Evolutionary conservation across 1,284 basidiomycete genomes (phyloP), one percentile per base, ranked within the genome.

Genomic region (Puccinia polysora): DNA sequence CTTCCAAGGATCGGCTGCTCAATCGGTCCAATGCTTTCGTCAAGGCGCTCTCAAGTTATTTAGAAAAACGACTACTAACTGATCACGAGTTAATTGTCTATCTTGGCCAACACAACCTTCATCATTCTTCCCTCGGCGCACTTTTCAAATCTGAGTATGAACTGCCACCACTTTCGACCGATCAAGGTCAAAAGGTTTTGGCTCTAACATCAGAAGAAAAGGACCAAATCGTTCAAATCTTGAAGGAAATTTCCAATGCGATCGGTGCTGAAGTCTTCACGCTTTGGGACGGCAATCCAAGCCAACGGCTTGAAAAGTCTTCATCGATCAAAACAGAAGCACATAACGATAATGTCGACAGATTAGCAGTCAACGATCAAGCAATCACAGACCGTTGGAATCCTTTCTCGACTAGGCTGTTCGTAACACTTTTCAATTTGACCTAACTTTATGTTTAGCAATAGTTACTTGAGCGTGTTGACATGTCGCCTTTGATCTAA

Each of bases 341-440:
- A 34, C n/a, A n/a, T n/a, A n/a, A n/a, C n/a, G n/a, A n/a, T 25
- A 56, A 34, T 36, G 10, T 43, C 47, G 45, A 70, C 20, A 59
- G 20, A 18, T 36, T 40, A 8, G 30, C 64, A 15, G 23, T 40
- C 36, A 76, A 76, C 18, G 74, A 76, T 25, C 73, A 74, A 4
- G 62, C 59, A 20, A 71, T 76, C n/a, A 38, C n/a, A 2, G 23
- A 30, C 28, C 55, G 74, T 36, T 79, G 78, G 77, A 58, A 60
- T 20, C 74, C 74, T 5, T 74, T 71, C 56, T 75, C 75, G 7
- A 58, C 78, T 20, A 64, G 75, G 40, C 23, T 78, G n/a, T 73
- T 77, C 18, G 73, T 67, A 30, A 10, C 25, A n/a, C n/a, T n/a
- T n/a, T 56, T 65, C 7, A 30, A 28, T 10, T 12, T 52, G n/a